A percentile compares a stretch with the other conserved stretches of the same genome.
Conservation (phyloP, 305 asterid species). For the Stenogyne calaminthoides region DNA sequence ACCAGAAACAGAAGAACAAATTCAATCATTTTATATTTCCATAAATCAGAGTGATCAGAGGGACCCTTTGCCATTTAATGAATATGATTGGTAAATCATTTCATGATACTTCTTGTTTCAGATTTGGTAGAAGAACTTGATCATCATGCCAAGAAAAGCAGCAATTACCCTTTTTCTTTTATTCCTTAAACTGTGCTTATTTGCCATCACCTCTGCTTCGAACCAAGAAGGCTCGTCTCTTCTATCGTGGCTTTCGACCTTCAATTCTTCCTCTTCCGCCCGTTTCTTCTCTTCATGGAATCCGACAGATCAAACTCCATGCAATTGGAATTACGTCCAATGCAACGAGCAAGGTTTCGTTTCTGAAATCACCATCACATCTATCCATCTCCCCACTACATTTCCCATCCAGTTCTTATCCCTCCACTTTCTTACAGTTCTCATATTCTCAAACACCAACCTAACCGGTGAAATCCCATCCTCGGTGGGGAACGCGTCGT, state of each 20-base stretch:
- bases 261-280: conserved; percentile 54
- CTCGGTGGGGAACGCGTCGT: conserved; percentile 47
- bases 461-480: conserved; percentile 59
- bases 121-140: conserved; percentile 21
- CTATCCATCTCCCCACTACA: conserved; percentile 50
- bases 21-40: conserved; percentile 24
- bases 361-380: conserved; percentile 47
- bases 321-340: conserved; percentile 68
- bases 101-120: conserved; percentile 26
- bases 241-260: conserved; percentile 65
- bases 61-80: conserved; percentile 30
- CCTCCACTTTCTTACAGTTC: conserved; percentile 47
- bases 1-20: neutral
- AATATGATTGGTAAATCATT: conserved; percentile 43
- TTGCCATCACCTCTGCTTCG: conserved; percentile 45
- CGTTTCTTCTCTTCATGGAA: conserved; percentile 64
- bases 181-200: conserved; percentile 36
- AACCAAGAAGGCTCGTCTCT: conserved; percentile 68
- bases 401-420: conserved; percentile 57
- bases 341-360: conserved; percentile 50
- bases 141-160: conserved; percentile 54
- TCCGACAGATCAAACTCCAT: conserved; percentile 48
- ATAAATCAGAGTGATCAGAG: conserved; percentile 21
- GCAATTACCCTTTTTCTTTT: conserved; percentile 41
- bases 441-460: conserved; percentile 53